These are phyloP conservation scores for Batkoa obscura DNA, from an alignment of 371 early-diverging fungal species.

Conservation along the genomic window DNA sequence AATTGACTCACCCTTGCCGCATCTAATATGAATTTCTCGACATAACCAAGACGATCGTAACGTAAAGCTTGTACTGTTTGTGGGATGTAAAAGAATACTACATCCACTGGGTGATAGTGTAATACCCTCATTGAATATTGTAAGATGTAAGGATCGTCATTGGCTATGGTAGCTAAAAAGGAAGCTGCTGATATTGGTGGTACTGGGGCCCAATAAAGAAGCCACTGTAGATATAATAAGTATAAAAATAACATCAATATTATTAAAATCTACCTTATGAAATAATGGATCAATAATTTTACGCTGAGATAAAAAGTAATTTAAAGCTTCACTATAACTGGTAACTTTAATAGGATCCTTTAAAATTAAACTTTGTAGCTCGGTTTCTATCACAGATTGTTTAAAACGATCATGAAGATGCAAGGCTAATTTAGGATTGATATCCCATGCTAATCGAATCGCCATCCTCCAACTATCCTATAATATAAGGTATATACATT, in stretches of 20 bases:
- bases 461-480: constrained; percentile 56
- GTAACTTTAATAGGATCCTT: constrained; percentile 46
- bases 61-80: constrained; percentile 97
- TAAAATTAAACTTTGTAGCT: constrained; percentile 41
- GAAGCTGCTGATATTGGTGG: constrained; percentile 81
- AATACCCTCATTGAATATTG: constrained; percentile 87
- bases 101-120: constrained; percentile 74
- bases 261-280: background rate
- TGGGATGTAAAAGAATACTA: constrained; percentile 95
- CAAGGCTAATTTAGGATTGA: constrained; percentile 57
- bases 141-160: constrained; percentile 62
- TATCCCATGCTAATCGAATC: constrained; percentile 61
- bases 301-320: background rate
- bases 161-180: constrained; percentile 44
- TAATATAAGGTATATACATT: constrained; percentile 4
- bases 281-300: background rate
- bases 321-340: constrained; percentile 47
- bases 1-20: constrained; percentile 81
- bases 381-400: constrained; percentile 35
- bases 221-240: constrained; percentile 16
- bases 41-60: constrained; percentile 69
- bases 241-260: too few relatives aligned
- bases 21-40: constrained; percentile 78
- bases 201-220: constrained; percentile 80
- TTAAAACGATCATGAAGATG: constrained; percentile 57